Evolutionary conservation across 2,329 filamentous ascomycete genomes (phyloP).

Genomic region (Clarireedia sp.): DNA sequence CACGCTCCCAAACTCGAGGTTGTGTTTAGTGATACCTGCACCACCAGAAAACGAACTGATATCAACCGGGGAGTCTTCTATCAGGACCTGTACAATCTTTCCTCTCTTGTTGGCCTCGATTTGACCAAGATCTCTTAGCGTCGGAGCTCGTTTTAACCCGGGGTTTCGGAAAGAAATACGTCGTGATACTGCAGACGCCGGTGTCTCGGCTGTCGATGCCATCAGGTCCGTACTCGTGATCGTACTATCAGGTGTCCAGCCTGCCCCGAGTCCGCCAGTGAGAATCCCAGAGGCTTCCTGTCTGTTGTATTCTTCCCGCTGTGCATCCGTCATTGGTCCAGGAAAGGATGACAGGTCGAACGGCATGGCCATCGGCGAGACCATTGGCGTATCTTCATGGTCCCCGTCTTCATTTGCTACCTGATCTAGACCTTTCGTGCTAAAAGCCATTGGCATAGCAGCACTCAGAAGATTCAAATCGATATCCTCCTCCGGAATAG

Average conservation of each 20-base stretch:
- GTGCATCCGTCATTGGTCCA: constrained; percentile 18
- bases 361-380: constrained; percentile 10
- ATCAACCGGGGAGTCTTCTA: constrained; percentile 16
- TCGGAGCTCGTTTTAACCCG: constrained; percentile 30
- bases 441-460: constrained; percentile 20
- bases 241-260: constrained; percentile 40
- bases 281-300: constrained; percentile 45
- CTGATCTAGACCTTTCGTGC: constrained; percentile 17
- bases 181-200: constrained; percentile 12
- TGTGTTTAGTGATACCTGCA: constrained; percentile 10
- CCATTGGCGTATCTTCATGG: constrained; percentile 10
- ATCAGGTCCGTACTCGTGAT: constrained; percentile 45
- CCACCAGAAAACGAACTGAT: constrained; percentile 22
- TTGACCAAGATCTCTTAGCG: constrained; percentile 45
- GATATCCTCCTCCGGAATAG: constrained; percentile 26
- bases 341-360: constrained; percentile 25
- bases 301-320: constrained; percentile 20
- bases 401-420: constrained; percentile 18
- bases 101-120: constrained; percentile 52
- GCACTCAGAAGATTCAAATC: constrained; percentile 24
- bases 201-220: constrained; percentile 20
- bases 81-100: constrained; percentile 38
- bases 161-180: constrained; percentile 19
- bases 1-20: constrained; percentile 14
- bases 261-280: constrained; percentile 50